Base-by-base conservation (phyloP, 345 rosid genomes). In the Pistacia vera region DNA sequence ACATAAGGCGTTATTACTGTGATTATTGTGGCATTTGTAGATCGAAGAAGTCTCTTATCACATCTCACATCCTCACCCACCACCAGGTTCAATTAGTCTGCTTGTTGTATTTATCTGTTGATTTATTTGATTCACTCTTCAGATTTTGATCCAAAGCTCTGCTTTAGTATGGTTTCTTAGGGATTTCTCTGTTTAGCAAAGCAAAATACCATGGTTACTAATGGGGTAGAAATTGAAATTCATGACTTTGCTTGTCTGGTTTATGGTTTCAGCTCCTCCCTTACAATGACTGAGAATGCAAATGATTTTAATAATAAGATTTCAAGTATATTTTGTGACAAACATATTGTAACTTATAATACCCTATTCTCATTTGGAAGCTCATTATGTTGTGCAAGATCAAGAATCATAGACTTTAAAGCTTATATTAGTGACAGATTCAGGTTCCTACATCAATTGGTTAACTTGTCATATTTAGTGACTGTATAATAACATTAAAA, bases 21-120 rank as follows among this genome's bases (percentile, higher is more conserved):
- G 83, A 95, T 30, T 90, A 80, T 76, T 95, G 98, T 14, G 98
- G 99, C 30, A 86, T 93, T 78, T 90, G 90, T 83, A 86, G 97
- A 83, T 95, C 98, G 38, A 93, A 95, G 81, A 95, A 87, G 80
- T 76, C 91, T 63, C 93, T 91, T 55, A 83, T 95, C 84, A 71
- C 74, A 65, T 81, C 93, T 14, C 99, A 93, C 65, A 82, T 95
- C 79, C 79, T 64, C 12, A 9, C 85, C 7, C 68, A 84, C 22
- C 99, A 93, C 73, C 79, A 86, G 94, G 97, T 83, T 54, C 16
- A 49, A 51, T 72, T 69, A 28, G 16, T 61, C 58, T 1, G 58
- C 35, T 11, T 12, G 18, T 20, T 66, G 8, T 8, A 16, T 28
- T 44, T 16, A 0, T 20, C 25, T 14, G 28, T 38, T 13, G 16